phyloP scores from a whole-genome alignment of 768 basidiomycete species.

The Boletus sp. region DNA sequence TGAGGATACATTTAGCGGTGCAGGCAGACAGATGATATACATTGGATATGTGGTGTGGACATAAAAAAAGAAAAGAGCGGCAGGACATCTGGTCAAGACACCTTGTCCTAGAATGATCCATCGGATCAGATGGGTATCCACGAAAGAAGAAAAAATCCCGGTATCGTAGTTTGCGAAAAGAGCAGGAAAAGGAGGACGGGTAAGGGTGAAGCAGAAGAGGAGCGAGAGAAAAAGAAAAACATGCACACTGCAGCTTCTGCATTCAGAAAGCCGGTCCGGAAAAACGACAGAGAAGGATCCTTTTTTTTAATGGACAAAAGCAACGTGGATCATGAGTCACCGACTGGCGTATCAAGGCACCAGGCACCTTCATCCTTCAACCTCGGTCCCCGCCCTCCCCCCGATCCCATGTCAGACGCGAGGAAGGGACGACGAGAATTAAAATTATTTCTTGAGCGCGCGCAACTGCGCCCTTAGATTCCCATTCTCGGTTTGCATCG shows the following conservation, averaged over 20 bases:
- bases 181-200: not conserved
- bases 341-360: constrained; percentile 1
- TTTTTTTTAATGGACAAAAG: not conserved
- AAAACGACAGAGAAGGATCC: not conserved
- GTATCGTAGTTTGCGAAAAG: not conserved
- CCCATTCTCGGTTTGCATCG: constrained; percentile 75
- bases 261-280: not conserved
- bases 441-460: constrained; percentile 40
- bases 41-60: constrained; percentile 10
- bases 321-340: not conserved
- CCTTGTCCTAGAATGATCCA: not conserved
- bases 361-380: not conserved
- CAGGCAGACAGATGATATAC: constrained; percentile 13
- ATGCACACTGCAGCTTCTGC: not conserved
- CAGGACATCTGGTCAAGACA: not conserved
- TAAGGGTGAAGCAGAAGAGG: not conserved
- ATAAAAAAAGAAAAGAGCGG: not conserved
- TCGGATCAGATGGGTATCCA: constrained; percentile 9
- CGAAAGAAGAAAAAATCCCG: not conserved
- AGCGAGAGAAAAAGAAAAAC: too few relatives aligned
- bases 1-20: constrained; percentile 22
- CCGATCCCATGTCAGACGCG: not conserved
- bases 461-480: constrained; percentile 69
- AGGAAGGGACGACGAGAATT: not conserved
- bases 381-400: not conserved